These are phyloP conservation scores for Pythium utonaiense DNA, from an alignment of 352 stramenopile species.

Conservation along the genomic window DNA sequence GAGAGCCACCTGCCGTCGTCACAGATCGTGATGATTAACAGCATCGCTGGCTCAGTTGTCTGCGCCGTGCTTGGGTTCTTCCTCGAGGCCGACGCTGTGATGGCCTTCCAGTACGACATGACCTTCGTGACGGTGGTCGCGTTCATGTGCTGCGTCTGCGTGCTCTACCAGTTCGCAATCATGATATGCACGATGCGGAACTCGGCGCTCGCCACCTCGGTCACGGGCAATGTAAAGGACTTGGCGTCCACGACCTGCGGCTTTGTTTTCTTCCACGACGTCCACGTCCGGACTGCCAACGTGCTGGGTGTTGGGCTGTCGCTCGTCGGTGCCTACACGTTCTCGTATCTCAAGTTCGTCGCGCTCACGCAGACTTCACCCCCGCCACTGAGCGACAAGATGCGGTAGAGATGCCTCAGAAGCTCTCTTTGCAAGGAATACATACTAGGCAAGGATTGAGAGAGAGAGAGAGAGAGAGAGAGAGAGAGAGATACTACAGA, in stretches of 20 bases:
- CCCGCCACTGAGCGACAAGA: background rate
- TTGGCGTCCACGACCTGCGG: constrained; percentile 53
- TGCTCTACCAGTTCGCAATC: constrained; percentile 74
- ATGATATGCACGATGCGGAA: constrained; percentile 66
- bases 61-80: constrained; percentile 36
- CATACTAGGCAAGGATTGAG: background rate
- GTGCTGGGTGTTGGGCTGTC: constrained; percentile 56
- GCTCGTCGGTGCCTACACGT: constrained; percentile 64
- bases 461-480: no score
- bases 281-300: constrained; percentile 37
- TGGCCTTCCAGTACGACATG: constrained; percentile 31
- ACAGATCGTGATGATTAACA: constrained; percentile 60
- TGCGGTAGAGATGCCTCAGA: no score
- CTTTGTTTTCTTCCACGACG: constrained; percentile 61
- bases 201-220: constrained; percentile 66
- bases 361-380: constrained; percentile 25
- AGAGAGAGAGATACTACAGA: background rate
- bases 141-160: constrained; percentile 63
- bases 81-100: constrained; percentile 41
- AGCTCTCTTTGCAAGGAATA: no score
- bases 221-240: constrained; percentile 79
- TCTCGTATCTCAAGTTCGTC: constrained; percentile 70
- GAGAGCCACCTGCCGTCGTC: constrained; percentile 47
- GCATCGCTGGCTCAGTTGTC: constrained; percentile 37
- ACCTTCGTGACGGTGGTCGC: constrained; percentile 32